Evolutionary conservation across 805 yeast genomes (phyloP), one percentile per base, ranked within the genome.

Genomic region (Zygotorulaspora chibaensis): DNA sequence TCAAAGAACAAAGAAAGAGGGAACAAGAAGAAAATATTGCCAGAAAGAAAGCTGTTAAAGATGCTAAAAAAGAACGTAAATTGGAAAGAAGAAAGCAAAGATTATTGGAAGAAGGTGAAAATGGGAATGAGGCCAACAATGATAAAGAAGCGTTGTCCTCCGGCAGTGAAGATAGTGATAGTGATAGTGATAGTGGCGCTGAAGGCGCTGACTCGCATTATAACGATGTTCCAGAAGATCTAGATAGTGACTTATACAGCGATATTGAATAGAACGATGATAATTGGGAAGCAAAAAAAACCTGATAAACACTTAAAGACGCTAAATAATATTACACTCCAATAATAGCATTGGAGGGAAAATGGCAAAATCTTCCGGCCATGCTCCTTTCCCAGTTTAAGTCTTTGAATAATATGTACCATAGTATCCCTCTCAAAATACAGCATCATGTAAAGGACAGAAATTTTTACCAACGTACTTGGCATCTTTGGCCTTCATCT

Each of bases 11-110:
- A 57, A 79, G 97, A 69, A 79, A 84, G 62, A 79, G 80, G 54
- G 81, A 77, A 58, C 97, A 90, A 67, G 81, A 80, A 54, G 90
- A 76, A 37, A 87, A 89, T 60, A 84, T 90, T 43, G 76, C 80
- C 17, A 79, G 77, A 45, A 90, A 85, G 75, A 78, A 79, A 52
- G 88, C 81, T 40, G 83, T 75, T 59, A 84, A 84, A 61, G 81
- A 78, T 35, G 85, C 81, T 8, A 86, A 84, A 71, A 82, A 82
- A 56, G 80, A 80, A 46, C 79, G 95, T 57, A 75, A 79, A 67
- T 68, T 75, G 68, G 78, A 75, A 56, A 69, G 82, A 71, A 61
- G 76, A 64, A 70, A 61, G 47, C 68, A 62, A 18, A 59, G 71
- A 56, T 56, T 57, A 33, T 47, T 35, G 39, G 60, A 58, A 47